Evolutionary conservation across 208 protist genomes (phyloP), one percentile per base, ranked within the genome.

Genomic region (Trypanosoma scelopori): DNA sequence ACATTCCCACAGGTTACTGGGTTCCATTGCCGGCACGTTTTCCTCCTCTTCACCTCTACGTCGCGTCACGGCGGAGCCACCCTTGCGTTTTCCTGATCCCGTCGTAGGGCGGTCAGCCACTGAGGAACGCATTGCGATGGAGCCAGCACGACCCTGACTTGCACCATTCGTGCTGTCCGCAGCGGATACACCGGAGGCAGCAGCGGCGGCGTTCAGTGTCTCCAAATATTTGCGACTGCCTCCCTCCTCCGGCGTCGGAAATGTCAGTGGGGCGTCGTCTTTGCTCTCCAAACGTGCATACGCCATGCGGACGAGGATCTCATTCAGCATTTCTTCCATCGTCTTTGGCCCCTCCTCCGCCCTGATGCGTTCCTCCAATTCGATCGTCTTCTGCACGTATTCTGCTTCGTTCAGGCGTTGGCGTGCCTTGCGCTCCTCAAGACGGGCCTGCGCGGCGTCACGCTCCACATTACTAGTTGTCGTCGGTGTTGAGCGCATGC

Each of bases 241-340:
- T 23, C 96, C 93, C 12, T 98, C 94, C 69, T 95, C 85, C 20
- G 82, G 71, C 0, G 82, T 52, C 0, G 94, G 96, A 43, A 98
- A 83, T 1, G 91, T 88, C 20, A 50, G 45, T 35, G 55, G 55
- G 35, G 59, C 25, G 37, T 79, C 85, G 22, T 89, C 81, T 72
- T 85, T 89, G 27, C 74, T 80, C 57, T 95, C 91, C 62, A 97
- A 72, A 7, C 87, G 84, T 0, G 89, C 80, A 61, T 97, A 91
- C 9, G 95, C 80, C 82, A 97, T 96, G 71, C 90, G 79, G 80
- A 96, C 94, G 22, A 97, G 83, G 15, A 96, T 76, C 58, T 92
- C 86, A 50, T 97, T 93, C 42, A 97, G 82, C 85, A 98, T 97
- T 64, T 85, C 83, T 74, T 98, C 95, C 79, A 97, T 94, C 70